Conservation (phyloP, 2,329 filamentous ascomycete genomes). For the Tolypocladium paradoxum region DNA sequence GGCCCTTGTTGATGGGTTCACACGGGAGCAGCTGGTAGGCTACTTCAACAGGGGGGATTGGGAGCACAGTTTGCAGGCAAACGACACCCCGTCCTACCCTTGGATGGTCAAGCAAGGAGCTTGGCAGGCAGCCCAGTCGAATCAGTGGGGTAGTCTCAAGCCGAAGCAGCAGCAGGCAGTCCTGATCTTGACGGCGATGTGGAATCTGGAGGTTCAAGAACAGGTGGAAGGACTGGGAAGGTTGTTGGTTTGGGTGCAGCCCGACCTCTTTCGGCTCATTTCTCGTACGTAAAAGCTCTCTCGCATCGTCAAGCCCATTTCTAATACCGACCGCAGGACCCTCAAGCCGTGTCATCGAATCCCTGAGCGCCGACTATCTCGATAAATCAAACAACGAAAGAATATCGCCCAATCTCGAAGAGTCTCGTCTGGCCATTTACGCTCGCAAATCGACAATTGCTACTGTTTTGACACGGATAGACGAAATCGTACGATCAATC, state of each 20-base stretch:
- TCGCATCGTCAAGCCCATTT: too few relatives aligned
- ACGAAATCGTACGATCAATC: slow-evolving; percentile 17
- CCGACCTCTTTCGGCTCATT: slow-evolving; percentile 32
- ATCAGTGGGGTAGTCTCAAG: slow-evolving; percentile 6
- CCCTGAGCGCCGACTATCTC: slow-evolving; percentile 18
- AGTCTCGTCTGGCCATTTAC: slow-evolving; percentile 17
- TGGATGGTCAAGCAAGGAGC: slow-evolving; percentile 32
- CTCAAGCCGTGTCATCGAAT: slow-evolving; percentile 13
- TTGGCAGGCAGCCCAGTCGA: slow-evolving; percentile 28
- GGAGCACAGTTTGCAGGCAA: neutral
- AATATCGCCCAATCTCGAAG: slow-evolving; percentile 10
- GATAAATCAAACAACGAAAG: slow-evolving; percentile 20
- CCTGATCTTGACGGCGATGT: slow-evolving; percentile 35
- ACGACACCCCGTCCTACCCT: slow-evolving; percentile 11
- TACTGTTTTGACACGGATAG: slow-evolving; percentile 24
- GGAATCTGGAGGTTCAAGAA: slow-evolving; percentile 38
- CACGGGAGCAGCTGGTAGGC: slow-evolving; percentile 28
- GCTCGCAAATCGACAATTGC: slow-evolving; percentile 17
- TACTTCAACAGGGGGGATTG: slow-evolving; percentile 24
- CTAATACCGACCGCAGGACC: slow-evolving; percentile 4
- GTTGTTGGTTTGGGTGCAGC: slow-evolving; percentile 26
- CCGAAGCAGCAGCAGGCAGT: slow-evolving; percentile 31
- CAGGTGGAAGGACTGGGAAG: slow-evolving; percentile 30
- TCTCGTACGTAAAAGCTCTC: slow-evolving; percentile 24
- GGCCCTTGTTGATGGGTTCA: slow-evolving; percentile 34